phyloP scores from a whole-genome alignment of 2,329 filamentous ascomycete species.

The Penicillium glabrum region DNA sequence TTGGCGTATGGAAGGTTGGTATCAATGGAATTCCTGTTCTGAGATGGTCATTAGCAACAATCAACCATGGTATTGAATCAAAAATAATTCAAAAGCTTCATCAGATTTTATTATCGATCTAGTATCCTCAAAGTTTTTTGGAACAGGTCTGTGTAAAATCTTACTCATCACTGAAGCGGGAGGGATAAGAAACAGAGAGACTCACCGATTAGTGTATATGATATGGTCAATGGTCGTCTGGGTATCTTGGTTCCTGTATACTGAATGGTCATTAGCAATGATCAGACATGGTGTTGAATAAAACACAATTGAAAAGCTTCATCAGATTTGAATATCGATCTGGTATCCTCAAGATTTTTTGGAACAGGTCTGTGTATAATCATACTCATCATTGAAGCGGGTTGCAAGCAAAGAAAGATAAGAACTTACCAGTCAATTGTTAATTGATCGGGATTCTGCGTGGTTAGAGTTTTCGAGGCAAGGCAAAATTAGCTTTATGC shows the following conservation, averaged over 20 bases:
- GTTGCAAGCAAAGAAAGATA: not conserved
- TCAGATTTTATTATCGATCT: not conserved
- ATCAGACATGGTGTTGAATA: not conserved
- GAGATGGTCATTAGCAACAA: not conserved
- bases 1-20: not conserved
- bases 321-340: not conserved
- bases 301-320: not conserved
- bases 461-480: not conserved
- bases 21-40: not conserved
- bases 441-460: not conserved
- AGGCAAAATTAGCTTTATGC: not conserved
- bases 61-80: not conserved
- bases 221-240: not conserved
- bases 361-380: not conserved
- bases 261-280: not conserved
- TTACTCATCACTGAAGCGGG: conserved; percentile 1
- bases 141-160: not conserved
- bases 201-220: not conserved
- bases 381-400: not conserved
- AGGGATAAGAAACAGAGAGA: not conserved
- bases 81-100: not conserved
- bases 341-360: not conserved
- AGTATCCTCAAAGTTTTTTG: not conserved
- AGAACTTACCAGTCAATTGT: not conserved
- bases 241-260: not conserved